Percentiles rank a stretch among this genome's conserved stretches.
phyloP scores from a whole-genome alignment of 2,329 filamentous ascomycete genomes.

The Fusarium musae region DNA sequence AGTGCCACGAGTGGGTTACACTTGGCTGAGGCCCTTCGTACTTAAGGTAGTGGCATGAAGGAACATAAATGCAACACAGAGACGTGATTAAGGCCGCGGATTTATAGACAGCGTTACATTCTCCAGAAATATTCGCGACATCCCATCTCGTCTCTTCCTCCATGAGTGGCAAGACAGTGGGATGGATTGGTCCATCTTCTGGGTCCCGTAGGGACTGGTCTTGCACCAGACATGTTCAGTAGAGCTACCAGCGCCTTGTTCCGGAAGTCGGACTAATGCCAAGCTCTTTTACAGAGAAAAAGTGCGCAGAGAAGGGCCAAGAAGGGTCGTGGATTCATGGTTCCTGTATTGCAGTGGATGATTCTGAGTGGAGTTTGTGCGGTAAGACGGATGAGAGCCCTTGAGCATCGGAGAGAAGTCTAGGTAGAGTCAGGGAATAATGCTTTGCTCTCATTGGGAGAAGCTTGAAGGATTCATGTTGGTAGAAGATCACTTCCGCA shows the following conservation, averaged over 20 bases:
- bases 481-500: slow-evolving; percentile 14
- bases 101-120: slow-evolving; percentile 30
- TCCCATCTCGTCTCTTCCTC: not conserved
- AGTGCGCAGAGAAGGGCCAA: not conserved
- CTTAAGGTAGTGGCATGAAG: slow-evolving; percentile 8
- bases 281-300: slow-evolving; percentile 8
- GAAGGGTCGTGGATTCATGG: not conserved
- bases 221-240: not conserved
- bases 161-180: slow-evolving; percentile 11
- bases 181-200: not conserved
- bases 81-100: not conserved
- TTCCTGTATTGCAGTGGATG: not conserved
- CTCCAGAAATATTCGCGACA: not conserved
- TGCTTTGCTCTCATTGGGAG: not conserved
- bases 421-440: not conserved
- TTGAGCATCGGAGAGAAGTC: not conserved
- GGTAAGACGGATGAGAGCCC: slow-evolving; percentile 12
- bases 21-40: not conserved
- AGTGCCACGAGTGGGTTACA: not conserved
- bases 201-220: not conserved
- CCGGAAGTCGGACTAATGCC: slow-evolving; percentile 32
- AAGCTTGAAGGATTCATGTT: not conserved
- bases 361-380: slow-evolving; percentile 17
- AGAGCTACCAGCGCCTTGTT: slow-evolving; percentile 1
- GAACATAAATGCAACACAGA: not conserved